These are phyloP conservation scores for Mastigamoeba balamuthi DNA, from an alignment of 78 protist species.

Conservation along the genomic window DNA sequence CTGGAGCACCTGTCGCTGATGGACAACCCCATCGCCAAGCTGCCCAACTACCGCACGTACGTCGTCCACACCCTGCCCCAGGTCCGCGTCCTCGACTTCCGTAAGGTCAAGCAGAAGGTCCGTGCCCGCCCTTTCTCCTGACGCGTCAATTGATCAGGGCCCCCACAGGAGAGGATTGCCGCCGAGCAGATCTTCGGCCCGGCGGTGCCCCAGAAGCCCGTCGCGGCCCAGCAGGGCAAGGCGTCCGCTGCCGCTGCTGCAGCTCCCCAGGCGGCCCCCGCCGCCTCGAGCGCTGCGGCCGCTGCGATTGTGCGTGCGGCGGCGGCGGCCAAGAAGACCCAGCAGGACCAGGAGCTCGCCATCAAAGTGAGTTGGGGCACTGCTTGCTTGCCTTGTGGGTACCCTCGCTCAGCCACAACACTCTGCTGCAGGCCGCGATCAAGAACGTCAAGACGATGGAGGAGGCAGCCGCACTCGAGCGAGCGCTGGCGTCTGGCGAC, in stretches of 20 bases:
- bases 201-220: neutral
- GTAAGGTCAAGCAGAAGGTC: constrained; percentile 35
- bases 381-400: neutral
- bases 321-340: neutral
- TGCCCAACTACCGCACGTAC: constrained; percentile 47
- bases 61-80: constrained; percentile 56
- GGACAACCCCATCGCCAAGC: constrained; percentile 37
- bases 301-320: neutral
- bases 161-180: neutral
- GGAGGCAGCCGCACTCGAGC: neutral
- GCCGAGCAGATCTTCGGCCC: neutral
- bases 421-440: neutral
- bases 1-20: constrained; percentile 31
- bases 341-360: no score
- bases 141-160: neutral
- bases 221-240: neutral
- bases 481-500: neutral
- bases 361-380: no score
- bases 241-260: neutral
- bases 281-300: neutral
- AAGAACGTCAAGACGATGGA: neutral
- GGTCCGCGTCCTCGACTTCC: constrained; percentile 61
- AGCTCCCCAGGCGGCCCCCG: neutral
- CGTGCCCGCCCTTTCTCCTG: neutral
- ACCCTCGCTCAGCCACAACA: neutral